These are phyloP conservation scores for Aspergillus sparsus DNA, from an alignment of 495 filamentous ascomycete genomes.

Conservation along the genomic window DNA sequence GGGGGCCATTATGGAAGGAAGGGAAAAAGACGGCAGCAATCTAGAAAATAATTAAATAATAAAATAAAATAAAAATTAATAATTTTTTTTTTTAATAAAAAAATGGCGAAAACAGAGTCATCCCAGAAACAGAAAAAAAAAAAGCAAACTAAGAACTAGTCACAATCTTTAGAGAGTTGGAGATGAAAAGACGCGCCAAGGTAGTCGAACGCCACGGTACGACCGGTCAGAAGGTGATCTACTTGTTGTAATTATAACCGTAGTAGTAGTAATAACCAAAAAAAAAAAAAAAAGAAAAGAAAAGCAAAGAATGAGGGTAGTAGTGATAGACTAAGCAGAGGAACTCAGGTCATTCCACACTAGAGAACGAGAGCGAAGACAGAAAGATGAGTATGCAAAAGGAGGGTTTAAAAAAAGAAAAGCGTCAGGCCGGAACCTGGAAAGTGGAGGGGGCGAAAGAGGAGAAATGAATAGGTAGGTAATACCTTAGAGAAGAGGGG, in stretches of 20 bases:
- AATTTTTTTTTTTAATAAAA: background rate
- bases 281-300: background rate
- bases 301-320: background rate
- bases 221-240: slow-evolving; percentile 25
- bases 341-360: background rate
- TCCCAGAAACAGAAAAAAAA: slow-evolving; percentile 18
- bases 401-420: slow-evolving; percentile 8
- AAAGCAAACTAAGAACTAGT: slow-evolving; percentile 26
- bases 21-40: background rate
- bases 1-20: background rate
- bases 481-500: background rate
- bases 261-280: background rate
- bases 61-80: background rate
- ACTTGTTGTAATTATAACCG: slow-evolving; percentile 3
- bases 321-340: too few species aligned
- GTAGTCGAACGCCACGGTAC: slow-evolving; percentile 21
- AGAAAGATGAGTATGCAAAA: slow-evolving; percentile 12
- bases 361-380: slow-evolving; percentile 11
- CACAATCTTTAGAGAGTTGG: slow-evolving; percentile 20
- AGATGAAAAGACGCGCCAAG: slow-evolving; percentile 12
- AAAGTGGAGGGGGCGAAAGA: slow-evolving; percentile 7
- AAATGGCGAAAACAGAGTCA: slow-evolving; percentile 10
- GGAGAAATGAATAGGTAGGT: background rate
- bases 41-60: background rate
- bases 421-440: background rate